phyloP scores from a whole-genome alignment of 805 yeast species.

The Pichia manshurica region DNA sequence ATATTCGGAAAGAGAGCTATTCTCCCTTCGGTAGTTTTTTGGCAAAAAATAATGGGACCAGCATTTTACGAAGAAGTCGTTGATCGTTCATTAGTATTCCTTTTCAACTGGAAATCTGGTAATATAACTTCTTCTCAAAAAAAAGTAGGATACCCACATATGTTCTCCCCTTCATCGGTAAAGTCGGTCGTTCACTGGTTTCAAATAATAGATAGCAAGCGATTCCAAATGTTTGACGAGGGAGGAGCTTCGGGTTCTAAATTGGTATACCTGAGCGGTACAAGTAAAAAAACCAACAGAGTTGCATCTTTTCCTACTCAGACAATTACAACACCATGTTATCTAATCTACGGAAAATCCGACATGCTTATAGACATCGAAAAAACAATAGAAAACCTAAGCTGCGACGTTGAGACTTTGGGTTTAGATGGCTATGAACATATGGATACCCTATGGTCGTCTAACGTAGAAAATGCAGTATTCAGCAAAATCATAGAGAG shows the following conservation, averaged over 20 bases:
- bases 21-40: constrained; percentile 63
- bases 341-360: constrained; percentile 67
- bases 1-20: constrained; percentile 72
- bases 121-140: constrained; percentile 42
- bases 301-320: constrained; percentile 58
- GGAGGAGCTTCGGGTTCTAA: constrained; percentile 30
- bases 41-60: constrained; percentile 50
- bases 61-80: constrained; percentile 41
- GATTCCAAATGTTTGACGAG: constrained; percentile 52
- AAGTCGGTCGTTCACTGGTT: constrained; percentile 49
- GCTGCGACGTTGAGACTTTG: constrained; percentile 34
- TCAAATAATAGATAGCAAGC: constrained; percentile 39
- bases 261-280: constrained; percentile 25
- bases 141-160: constrained; percentile 43
- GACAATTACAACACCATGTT: constrained; percentile 67
- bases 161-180: constrained; percentile 51
- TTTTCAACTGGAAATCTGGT: constrained; percentile 44
- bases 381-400: constrained; percentile 64
- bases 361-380: constrained; percentile 87
- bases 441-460: constrained; percentile 86
- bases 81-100: constrained; percentile 38
- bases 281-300: constrained; percentile 34
- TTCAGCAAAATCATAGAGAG: constrained; percentile 18
- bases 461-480: constrained; percentile 47
- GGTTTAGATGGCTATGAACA: constrained; percentile 76